Evolutionary conservation across 2,329 filamentous ascomycete species (phyloP).

Genomic region (Diaporthe amygdali): DNA sequence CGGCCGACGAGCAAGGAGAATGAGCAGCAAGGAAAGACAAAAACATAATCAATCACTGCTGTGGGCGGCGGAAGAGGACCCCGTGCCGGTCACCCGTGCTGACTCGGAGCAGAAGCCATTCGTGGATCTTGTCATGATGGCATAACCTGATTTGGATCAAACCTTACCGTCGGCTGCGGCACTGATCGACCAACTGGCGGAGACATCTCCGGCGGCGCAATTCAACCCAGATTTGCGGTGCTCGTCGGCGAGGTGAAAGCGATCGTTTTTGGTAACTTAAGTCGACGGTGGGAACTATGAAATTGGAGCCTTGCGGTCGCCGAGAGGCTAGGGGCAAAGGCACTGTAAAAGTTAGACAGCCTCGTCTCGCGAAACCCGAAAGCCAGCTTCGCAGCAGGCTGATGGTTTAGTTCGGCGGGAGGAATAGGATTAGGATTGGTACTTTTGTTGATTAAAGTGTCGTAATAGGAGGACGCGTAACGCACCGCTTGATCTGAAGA

Average conservation of each 20-base stretch:
- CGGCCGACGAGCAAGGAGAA: background rate
- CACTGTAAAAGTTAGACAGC: background rate
- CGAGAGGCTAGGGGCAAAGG: background rate
- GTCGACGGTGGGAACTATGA: background rate
- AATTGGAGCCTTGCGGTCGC: background rate
- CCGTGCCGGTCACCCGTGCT: background rate
- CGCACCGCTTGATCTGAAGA: background rate
- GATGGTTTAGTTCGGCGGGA: background rate
- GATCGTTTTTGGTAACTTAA: background rate
- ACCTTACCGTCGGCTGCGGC: slow-evolving; percentile 7
- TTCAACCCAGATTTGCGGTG: background rate
- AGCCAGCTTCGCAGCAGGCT: background rate
- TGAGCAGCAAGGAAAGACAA: background rate
- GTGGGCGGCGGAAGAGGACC: background rate
- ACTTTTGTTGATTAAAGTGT: slow-evolving; percentile 13
- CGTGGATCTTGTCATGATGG: slow-evolving; percentile 5
- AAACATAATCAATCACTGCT: background rate
- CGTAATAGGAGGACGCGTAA: slow-evolving; percentile 6
- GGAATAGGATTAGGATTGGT: slow-evolving; percentile 10
- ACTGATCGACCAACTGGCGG: background rate
- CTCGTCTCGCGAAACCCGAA: background rate
- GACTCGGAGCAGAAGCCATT: slow-evolving; percentile 13
- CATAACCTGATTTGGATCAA: slow-evolving; percentile 5
- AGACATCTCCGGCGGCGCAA: background rate
- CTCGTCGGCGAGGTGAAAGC: background rate